phyloP scores from a whole-genome alignment of 805 yeast genomes.

The Starmerella gropengiesseri region DNA sequence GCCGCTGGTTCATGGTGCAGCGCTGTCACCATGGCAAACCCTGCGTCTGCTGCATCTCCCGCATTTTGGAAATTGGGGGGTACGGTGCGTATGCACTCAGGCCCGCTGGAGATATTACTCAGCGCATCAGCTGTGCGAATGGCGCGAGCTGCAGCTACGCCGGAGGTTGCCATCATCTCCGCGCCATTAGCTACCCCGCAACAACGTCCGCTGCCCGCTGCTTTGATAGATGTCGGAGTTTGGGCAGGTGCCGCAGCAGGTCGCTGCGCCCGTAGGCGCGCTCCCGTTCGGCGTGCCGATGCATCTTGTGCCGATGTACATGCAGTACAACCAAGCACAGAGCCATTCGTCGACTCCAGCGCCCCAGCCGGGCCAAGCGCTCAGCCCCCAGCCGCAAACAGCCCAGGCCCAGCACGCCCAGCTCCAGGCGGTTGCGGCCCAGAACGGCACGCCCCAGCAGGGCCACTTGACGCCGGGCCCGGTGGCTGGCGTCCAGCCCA shows the following conservation, averaged over 20 bases:
- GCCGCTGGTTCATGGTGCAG: too few species aligned
- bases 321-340: constrained; percentile 12
- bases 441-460: constrained; percentile 2
- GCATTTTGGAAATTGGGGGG: too few species aligned
- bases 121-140: constrained; percentile 5
- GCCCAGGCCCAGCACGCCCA: constrained; percentile 1
- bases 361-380: constrained; percentile 3
- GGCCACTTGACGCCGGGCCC: constrained; percentile 4
- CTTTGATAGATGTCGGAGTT: constrained; percentile 12
- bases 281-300: constrained; percentile 12
- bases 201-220: background rate
- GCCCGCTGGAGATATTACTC: constrained; percentile 3
- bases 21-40: constrained; percentile 4
- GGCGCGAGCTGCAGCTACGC: constrained; percentile 5
- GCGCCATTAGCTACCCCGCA: background rate
- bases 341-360: constrained; percentile 7
- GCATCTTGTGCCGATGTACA: constrained; percentile 11
- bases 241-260: constrained; percentile 17
- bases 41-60: constrained; percentile 5
- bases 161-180: constrained; percentile 4
- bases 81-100: constrained; percentile 1
- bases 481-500: constrained; percentile 1
- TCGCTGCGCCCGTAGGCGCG: constrained; percentile 11
- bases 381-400: constrained; percentile 6
- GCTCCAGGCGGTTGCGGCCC: background rate